Evolutionary conservation across 306 rosid species (phyloP), one percentile per base, ranked within the genome.

Genomic region (barrel medic (Medicago truncatula)): DNA sequence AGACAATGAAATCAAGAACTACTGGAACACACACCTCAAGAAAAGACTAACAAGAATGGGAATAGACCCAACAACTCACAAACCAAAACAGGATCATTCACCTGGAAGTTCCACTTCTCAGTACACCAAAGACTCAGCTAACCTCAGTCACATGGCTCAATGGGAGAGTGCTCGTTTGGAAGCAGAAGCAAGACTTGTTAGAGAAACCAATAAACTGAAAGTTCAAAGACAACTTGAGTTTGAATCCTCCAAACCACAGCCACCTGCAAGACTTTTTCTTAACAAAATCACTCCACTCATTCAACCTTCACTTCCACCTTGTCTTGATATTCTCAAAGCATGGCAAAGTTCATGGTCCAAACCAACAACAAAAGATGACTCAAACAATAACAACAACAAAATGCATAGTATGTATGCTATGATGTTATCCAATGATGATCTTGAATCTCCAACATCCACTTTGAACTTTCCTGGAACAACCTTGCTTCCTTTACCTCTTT

Each of bases 91-190:
- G 2, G 82, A 83, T 20, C 25, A 21, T 0, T 9, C 34, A 18
- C 6, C 3, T 20, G 61, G 61, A 1, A 56, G 34, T 20, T 3
- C 7, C 14, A 56, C 5, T 10, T 56, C 31, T 23, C 64, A 23
- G 38, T 61, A 61, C 43, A 31, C 80, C 2, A 70, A 70, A 2
- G 80, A 84, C 31, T 23, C 74, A 1, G 73, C 90, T 3, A 83
- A 86, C 65, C 72, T 86, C 0, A 81, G 83, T 68, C 90, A 83
- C 86, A 86, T 86, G 82, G 90, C 86, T 18, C 87, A 86, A n/a
- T 86, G 90, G 90, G 90, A 86, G 71, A 83, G 62, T 13, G 86
- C 87, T 10, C 78, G 90, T 8, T 80, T 86, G 0, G 84, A 86
- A 78, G 90, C 87, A 0, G 87, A 86, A 64, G 84, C 87, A 0